Evolutionary conservation across 371 early-diverging fungal genomes (phyloP), one percentile per base, ranked within the genome.

Genomic region (Rhizopus arrhizus): DNA sequence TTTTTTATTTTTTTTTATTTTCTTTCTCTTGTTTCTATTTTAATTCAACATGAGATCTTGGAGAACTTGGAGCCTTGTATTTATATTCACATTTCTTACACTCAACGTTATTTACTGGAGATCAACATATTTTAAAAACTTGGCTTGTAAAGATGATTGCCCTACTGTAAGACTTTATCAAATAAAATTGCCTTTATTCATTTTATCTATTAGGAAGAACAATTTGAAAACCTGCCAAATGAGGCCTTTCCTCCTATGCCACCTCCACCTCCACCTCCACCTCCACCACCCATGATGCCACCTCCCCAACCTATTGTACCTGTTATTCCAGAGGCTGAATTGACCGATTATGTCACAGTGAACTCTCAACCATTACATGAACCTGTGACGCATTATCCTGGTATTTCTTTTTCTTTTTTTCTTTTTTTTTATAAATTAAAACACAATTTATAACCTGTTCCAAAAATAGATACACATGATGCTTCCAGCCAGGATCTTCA

Each of bases 311-410:
- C 57, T 35, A 31, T 16, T 36, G 16, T 36, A 22, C 58, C 54
- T 43, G 46, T 42, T 53, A 15, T 40, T 43, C 35, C 45, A 12
- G 68, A 68, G 46, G 53, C 57, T 29, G 31, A 49, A 2, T 33
- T 68, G 28, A n/a, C 22, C 13, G 43, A 32, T 22, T 52, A 60
- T 53, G 32, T 57, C 6, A 16, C 38, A 4, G 32, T 41, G 6
- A 56, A 61, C 28, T 46, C 58, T 12, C 68, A 68, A 46, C 68
- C 68, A 3, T 38, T 64, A 0, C 13, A 49, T 33, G 49, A 67
- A 8, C 71, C 71, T 12, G 35, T 61, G 4, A 59, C 71, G 13
- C 64, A 58, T 47, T 59, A 64, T 50, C 71, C 71, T 28, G 61
- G 71, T 71, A 64, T 15, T 2, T n/a, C 22, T 16, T 47, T 2